phyloP scores from a whole-genome alignment of 73 alveolate genomes.

The Loxodes magnus region DNA sequence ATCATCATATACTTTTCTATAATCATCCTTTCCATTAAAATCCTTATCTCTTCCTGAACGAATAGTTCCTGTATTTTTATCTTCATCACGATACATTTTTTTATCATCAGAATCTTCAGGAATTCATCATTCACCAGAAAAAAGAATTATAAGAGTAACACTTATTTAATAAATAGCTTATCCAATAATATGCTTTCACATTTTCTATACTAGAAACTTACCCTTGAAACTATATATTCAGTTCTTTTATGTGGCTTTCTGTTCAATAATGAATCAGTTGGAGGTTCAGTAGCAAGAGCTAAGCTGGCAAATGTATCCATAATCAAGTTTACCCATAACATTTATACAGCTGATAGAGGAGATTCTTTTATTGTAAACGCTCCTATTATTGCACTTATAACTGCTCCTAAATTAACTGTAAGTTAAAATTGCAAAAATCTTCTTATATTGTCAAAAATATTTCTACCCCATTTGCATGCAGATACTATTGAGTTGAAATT shows the following conservation, averaged over 20 bases:
- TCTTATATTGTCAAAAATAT: constrained; percentile 77
- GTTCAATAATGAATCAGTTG: constrained; percentile 56
- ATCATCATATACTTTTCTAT: constrained; percentile 24
- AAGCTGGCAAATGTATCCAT: constrained; percentile 80
- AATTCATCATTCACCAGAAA: constrained; percentile 47
- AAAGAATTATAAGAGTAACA: constrained; percentile 33
- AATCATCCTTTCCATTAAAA: constrained; percentile 35
- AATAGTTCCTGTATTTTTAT: background rate
- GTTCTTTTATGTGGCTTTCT: constrained; percentile 73
- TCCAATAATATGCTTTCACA: constrained; percentile 75
- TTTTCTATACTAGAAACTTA: constrained; percentile 27
- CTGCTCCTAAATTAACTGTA: constrained; percentile 84
- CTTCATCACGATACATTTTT: constrained; percentile 1
- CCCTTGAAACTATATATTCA: constrained; percentile 40
- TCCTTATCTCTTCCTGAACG: constrained; percentile 37
- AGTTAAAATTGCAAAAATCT: constrained; percentile 80
- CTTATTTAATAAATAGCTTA: constrained; percentile 53
- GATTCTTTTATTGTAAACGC: constrained; percentile 72
- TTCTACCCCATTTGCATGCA: constrained; percentile 85
- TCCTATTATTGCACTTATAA: constrained; percentile 61
- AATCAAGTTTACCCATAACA: constrained; percentile 77
- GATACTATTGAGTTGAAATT: constrained; percentile 67
- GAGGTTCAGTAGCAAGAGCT: constrained; percentile 93
- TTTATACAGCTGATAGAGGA: constrained; percentile 73
- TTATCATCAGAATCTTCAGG: constrained; percentile 43